Evolutionary conservation across 2,329 filamentous ascomycete genomes (phyloP).

Genomic region (Graphilbum sp.): DNA sequence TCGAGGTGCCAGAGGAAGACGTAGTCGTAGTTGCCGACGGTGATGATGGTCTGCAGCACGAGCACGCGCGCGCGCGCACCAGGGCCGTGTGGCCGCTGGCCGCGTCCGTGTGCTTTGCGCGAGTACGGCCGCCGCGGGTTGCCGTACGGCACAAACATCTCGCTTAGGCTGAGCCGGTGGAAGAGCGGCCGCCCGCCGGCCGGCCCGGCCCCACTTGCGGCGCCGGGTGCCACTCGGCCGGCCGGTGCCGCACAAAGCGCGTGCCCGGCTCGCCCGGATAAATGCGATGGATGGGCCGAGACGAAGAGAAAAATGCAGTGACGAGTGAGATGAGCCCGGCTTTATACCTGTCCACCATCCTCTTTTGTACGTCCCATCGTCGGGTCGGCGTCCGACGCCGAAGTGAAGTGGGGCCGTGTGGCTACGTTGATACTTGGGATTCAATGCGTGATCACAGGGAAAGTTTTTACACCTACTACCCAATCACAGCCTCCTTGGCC

Average conservation of each 20-base stretch:
- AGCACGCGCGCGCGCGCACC: slow-evolving; percentile 31
- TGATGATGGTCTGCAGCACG: slow-evolving; percentile 47
- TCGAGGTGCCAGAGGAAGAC: slow-evolving; percentile 37
- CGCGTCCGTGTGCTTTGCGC: slow-evolving; percentile 54
- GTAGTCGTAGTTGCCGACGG: slow-evolving; percentile 55
- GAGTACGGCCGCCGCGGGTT: slow-evolving; percentile 50
- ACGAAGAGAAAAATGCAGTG: no score
- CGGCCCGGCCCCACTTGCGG: no score
- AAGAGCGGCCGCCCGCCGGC: slow-evolving; percentile 47
- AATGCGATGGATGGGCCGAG: no score
- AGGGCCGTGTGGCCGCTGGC: slow-evolving; percentile 40
- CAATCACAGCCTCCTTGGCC: slow-evolving; percentile 2
- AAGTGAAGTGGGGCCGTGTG: no score
- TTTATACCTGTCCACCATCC: no score
- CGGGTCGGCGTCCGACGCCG: no score
- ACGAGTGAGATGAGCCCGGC: no score
- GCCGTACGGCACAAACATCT: slow-evolving; percentile 51
- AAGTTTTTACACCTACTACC: neutral
- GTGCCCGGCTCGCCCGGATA: no score
- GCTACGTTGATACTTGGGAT: no score
- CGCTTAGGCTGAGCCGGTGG: slow-evolving; percentile 49
- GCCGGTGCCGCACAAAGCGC: slow-evolving; percentile 21
- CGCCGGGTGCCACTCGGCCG: slow-evolving; percentile 30
- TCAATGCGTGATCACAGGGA: no score
- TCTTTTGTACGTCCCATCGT: no score